Evolutionary conservation across 139 green algal genomes (phyloP).

Genomic region (Chlorella sp.): DNA sequence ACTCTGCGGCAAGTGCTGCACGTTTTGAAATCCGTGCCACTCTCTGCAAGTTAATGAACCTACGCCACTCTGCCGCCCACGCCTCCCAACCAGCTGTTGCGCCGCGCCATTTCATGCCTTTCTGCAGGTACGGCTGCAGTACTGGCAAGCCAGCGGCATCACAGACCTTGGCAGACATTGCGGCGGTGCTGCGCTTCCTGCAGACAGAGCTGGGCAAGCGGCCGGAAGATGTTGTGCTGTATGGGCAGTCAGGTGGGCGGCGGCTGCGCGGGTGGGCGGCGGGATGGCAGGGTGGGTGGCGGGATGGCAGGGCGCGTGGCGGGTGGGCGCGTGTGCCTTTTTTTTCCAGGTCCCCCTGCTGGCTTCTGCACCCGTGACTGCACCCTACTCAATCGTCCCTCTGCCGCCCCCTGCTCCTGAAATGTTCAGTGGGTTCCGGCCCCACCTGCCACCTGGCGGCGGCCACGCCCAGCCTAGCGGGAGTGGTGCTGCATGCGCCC

Average conservation of each 20-base stretch:
- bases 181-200: constrained; percentile 43
- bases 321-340: no score
- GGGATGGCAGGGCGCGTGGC: not conserved
- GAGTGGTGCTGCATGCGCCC: constrained; percentile 88
- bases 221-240: constrained; percentile 79
- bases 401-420: not conserved
- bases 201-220: constrained; percentile 28
- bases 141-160: constrained; percentile 54
- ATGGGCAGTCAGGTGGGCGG: constrained; percentile 88
- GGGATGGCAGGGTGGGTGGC: not conserved
- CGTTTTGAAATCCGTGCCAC: no score
- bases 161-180: constrained; percentile 48
- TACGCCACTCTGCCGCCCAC: not conserved
- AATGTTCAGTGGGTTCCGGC: not conserved
- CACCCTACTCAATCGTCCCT: not conserved
- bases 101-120: not conserved
- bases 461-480: constrained; percentile 60
- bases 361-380: not conserved
- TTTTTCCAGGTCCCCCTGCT: no score
- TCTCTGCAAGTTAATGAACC: no score
- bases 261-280: not conserved
- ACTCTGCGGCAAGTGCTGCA: no score
- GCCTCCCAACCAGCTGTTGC: no score
- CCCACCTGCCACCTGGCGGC: constrained; percentile 58
- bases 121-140: constrained; percentile 62